Base-by-base conservation (phyloP, 208 protist genomes). In the Leishmania turanica region DNA sequence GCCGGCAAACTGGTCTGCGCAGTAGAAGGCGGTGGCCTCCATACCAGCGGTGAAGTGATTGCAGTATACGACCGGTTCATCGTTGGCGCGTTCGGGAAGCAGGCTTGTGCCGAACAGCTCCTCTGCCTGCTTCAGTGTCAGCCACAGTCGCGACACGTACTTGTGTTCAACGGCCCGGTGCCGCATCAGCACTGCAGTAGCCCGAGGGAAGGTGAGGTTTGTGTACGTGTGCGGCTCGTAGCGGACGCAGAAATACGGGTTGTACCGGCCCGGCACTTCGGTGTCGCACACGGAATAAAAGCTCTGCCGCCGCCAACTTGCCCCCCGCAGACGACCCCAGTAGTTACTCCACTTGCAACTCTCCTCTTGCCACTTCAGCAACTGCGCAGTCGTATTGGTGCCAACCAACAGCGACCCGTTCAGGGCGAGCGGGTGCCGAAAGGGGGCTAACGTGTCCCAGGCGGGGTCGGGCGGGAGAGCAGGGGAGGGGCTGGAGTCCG, bases 81-180 rank as follows among this genome's bases (percentile, higher is more conserved):
- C 89, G 60, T 80, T 76, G 37, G 86, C 87, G 24, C 81, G 82
- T 58, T 88, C 84, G 3, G 84, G 78, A 40, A 79, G 64, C 60
- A 97, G 83, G 9, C 56, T 49, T 4, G 86, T 86, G 45, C 87
- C 84, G 75, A 91, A 90, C 58, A 83, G 79, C 53, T 83, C 68
- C 77, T 86, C 77, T 13, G 88, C 94, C 80, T 96, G 88, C 45
- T 74, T 60, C 42, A 70, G 49, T 34, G 94, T 95, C 74, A 96
- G 7, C 90, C 94, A 96, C 51, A 91, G 77, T 37, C 91, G 90
- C 13, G 94, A 97, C 53, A 95, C 88, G 70, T 97, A 97, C 60
- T 89, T 89, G 83, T 92, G 90, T 31, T 85, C 77, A 56, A 91
- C 92, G 0, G 91, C 92, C 24, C 90, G 88, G 62, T 91, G 78